Base-by-base conservation (phyloP, 371 early-diverging fungal species). In the Enterospora canceri region DNA sequence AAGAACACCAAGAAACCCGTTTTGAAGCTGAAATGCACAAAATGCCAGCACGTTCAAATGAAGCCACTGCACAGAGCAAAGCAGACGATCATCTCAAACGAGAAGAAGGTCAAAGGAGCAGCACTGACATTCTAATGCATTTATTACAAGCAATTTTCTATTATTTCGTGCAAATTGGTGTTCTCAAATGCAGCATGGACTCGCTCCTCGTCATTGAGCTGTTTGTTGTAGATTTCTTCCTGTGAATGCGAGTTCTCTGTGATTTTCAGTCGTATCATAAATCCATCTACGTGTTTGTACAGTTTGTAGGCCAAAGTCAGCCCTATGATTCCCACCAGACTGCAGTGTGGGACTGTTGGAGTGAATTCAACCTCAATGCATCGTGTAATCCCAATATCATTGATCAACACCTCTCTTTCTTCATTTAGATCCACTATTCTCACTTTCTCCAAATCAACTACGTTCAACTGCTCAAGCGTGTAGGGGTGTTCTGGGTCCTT, bases 291-390 rank as follows among this genome's bases (percentile, higher is more conserved):
- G 61, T 86, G 85, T 58, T 89, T 83, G 58, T 89, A 72, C 58
- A 97, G 77, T 47, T 91, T 84, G 28, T 91, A 92, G 19, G 92
- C 87, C 58, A 97, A 91, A 76, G 90, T 89, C 23, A 96, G 85
- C 0, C 97, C 98, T 80, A 97, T 97, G 61, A 97, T 78, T 19
- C 94, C 93, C 12, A 95, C 96, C 95, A 97, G 94, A 21, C 91
- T 91, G 80, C 98, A 97, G 80, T 97, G 98, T 48, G 97, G 97
- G 73, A 97, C 96, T 1, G 98, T 96, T 0, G 97, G 97, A 5
- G 90, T 91, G 74, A 96, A 74, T 18, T 30, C 16, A 46, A 81
- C 51, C 1, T 15, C 28, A 0, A 79, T 64, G 31, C 33, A 63
- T 28, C 62, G 58, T 19, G 74, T 67, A 1, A 67, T 64, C 4